Evolutionary conservation across 2,329 filamentous ascomycete genomes (phyloP).

Genomic region (Hypoxylon sp.): DNA sequence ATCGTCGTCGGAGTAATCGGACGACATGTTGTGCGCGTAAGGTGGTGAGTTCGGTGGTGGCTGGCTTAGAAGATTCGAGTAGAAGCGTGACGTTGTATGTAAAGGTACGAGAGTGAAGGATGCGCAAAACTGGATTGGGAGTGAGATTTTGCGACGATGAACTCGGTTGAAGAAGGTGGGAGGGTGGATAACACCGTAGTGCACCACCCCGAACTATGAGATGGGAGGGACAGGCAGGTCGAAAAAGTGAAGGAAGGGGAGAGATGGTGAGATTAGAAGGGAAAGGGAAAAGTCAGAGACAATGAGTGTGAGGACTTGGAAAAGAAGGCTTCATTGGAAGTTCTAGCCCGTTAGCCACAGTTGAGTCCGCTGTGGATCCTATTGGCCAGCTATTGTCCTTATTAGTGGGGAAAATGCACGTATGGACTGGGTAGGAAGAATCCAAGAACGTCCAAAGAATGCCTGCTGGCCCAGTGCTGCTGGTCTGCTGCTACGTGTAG

Average conservation of each 20-base stretch:
- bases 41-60: constrained; percentile 28
- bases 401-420: constrained; percentile 35
- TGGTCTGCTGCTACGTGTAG: constrained; percentile 19
- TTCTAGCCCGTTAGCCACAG: constrained; percentile 55
- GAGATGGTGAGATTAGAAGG: constrained; percentile 52
- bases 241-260: constrained; percentile 48
- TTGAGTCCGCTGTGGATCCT: constrained; percentile 47
- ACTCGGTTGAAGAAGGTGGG: constrained; percentile 22
- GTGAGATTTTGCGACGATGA: constrained; percentile 23
- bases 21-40: constrained; percentile 63
- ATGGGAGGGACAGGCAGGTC: constrained; percentile 35
- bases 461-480: constrained; percentile 14
- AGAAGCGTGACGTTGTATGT: constrained; percentile 16
- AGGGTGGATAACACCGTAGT: constrained; percentile 52
- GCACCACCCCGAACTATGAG: constrained; percentile 52
- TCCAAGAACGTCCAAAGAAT: constrained; percentile 23
- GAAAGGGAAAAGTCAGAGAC: constrained; percentile 49
- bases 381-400: constrained; percentile 43
- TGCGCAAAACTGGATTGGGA: constrained; percentile 28
- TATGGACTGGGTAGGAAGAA: constrained; percentile 30
- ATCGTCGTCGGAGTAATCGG: constrained; percentile 82
- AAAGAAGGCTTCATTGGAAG: constrained; percentile 58
- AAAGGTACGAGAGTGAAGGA: constrained; percentile 54
- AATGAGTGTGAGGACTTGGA: constrained; percentile 52
- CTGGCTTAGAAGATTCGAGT: constrained; percentile 10